These are phyloP conservation scores for Geotrichum ghanense DNA, from an alignment of 805 yeast species.

Conservation along the genomic window DNA sequence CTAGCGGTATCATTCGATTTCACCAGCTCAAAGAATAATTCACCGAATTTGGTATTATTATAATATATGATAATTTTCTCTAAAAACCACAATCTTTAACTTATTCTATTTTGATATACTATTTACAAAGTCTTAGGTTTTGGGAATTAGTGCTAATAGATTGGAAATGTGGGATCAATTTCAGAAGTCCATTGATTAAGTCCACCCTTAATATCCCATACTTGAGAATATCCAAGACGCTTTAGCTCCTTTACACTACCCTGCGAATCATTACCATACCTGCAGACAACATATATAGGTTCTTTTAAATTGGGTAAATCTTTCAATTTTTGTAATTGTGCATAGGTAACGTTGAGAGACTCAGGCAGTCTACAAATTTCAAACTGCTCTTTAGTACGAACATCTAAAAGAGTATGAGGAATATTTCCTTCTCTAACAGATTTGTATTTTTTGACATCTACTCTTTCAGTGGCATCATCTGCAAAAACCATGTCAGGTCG, in stretches of 20 bases:
- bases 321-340: slow-evolving; percentile 25
- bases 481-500: slow-evolving; percentile 32
- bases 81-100: too few relatives aligned
- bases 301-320: slow-evolving; percentile 19
- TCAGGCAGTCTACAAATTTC: slow-evolving; percentile 49
- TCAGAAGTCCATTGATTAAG: slow-evolving; percentile 51
- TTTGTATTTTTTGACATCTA: slow-evolving; percentile 32
- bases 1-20: slow-evolving; percentile 39
- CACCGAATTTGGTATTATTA: too few relatives aligned
- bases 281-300: slow-evolving; percentile 55
- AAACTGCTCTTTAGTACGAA: slow-evolving; percentile 70
- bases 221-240: slow-evolving; percentile 37
- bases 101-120: too few relatives aligned
- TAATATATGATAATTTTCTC: too few relatives aligned
- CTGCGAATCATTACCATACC: slow-evolving; percentile 88
- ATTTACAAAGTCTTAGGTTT: too few relatives aligned
- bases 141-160: too few relatives aligned
- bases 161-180: slow-evolving; percentile 52
- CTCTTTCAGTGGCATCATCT: slow-evolving; percentile 35
- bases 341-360: slow-evolving; percentile 55
- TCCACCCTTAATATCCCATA: slow-evolving; percentile 71
- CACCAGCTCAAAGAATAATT: too few relatives aligned
- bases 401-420: slow-evolving; percentile 47
- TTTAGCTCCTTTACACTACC: slow-evolving; percentile 50
- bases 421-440: slow-evolving; percentile 5